Evolutionary conservation across 176 grass and related monocot species (phyloP), one percentile per base, ranked within the genome.

Genomic region (Paspalum notatum): DNA sequence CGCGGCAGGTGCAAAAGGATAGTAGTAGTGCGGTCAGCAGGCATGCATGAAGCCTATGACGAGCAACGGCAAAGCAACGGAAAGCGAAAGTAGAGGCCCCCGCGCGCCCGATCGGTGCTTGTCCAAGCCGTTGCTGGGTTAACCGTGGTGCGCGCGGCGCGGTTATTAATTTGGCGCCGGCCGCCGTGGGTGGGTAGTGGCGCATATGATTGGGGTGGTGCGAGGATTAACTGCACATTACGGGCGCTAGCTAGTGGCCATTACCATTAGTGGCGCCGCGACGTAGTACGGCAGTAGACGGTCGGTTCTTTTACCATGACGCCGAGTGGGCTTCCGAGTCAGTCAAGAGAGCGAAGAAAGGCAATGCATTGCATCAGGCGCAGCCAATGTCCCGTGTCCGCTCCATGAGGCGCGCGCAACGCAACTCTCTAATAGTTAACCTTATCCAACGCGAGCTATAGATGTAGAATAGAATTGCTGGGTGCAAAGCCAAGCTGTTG

Each of bases 121-220:
- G n/a, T n/a, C n/a, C n/a, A n/a, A n/a, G n/a, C n/a, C n/a, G n/a
- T n/a, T n/a, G n/a, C n/a, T n/a, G n/a, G n/a, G n/a, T n/a, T n/a
- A n/a, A n/a, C n/a, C n/a, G n/a, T 42, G 25, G 64, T 12, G 53
- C 0, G 56, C 22, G 56, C 27, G 43, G 56, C 22, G 56, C 27
- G 43, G 13, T 42, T 12, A 61, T 57, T 57, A 80, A 72, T 58
- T 39, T 0, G 7, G 53, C 7, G 46, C 11, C 45, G 57, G 13
- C 21, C 6, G n/a, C 16, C 9, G 47, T 0, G 7, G 32, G 47
- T 0, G 7, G 32, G 41, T 20, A 63, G 86, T 42, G 80, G 66
- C 50, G 50, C 42, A 4, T 43, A 88, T 83, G 59, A 88, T 88
- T 79, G 86, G 58, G 12, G 61, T 13, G 45, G 0, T 54, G 13